Evolutionary conservation across 805 yeast genomes (phyloP).

Genomic region (Candida corydali): DNA sequence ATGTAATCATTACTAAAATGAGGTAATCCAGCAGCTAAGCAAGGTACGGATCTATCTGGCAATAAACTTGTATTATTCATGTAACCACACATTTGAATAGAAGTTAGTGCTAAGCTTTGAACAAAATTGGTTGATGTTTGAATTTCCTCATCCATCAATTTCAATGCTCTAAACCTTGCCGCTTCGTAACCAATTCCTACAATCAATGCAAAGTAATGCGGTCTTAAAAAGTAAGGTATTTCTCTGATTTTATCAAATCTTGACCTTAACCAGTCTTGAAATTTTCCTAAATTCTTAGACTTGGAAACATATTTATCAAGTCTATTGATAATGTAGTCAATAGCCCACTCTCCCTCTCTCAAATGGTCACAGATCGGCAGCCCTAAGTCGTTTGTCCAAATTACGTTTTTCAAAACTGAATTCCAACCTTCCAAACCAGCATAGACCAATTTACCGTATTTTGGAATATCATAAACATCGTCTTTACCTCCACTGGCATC

Average conservation of each 20-base stretch:
- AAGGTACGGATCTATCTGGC: slow-evolving; percentile 60
- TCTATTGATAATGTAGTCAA: slow-evolving; percentile 68
- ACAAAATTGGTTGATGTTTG: slow-evolving; percentile 67
- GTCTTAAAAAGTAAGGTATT: slow-evolving; percentile 77
- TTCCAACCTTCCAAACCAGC: slow-evolving; percentile 96
- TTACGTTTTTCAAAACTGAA: slow-evolving; percentile 57
- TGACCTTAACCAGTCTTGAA: slow-evolving; percentile 64
- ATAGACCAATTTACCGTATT: slow-evolving; percentile 67
- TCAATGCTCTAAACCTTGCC: slow-evolving; percentile 62
- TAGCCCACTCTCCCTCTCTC: slow-evolving; percentile 84
- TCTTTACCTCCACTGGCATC: slow-evolving; percentile 69
- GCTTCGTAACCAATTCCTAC: slow-evolving; percentile 83
- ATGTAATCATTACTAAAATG: slow-evolving; percentile 87
- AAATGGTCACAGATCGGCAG: slow-evolving; percentile 81
- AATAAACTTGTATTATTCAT: slow-evolving; percentile 71
- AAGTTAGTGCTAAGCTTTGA: slow-evolving; percentile 73
- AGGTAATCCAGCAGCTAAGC: slow-evolving; percentile 95
- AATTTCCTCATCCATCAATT: slow-evolving; percentile 49
- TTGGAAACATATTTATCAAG: slow-evolving; percentile 48
- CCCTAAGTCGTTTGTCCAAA: slow-evolving; percentile 69
- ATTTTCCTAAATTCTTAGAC: slow-evolving; percentile 46
- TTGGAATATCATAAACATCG: slow-evolving; percentile 75
- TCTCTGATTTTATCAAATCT: slow-evolving; percentile 59
- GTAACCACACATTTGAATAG: slow-evolving; percentile 80
- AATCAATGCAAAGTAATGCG: slow-evolving; percentile 83